Evolutionary conservation across 2,329 filamentous ascomycete genomes (phyloP).

Genomic region (Aspergillus brunneoviolaceus): DNA sequence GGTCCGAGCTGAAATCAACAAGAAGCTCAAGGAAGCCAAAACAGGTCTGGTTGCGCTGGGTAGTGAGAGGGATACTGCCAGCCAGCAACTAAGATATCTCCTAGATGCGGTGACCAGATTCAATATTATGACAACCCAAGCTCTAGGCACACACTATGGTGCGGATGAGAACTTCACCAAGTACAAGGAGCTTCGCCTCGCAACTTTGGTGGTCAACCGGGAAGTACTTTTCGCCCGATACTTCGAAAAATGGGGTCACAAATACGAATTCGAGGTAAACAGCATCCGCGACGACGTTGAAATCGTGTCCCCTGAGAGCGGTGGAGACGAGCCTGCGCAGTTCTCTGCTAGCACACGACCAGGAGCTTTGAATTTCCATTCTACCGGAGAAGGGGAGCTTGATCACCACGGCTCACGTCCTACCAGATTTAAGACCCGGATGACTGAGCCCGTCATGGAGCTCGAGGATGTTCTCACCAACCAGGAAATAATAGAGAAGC

Average conservation of each 20-base stretch:
- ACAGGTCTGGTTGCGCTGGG: slow-evolving; percentile 35
- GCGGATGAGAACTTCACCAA: slow-evolving; percentile 35
- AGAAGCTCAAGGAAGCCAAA: slow-evolving; percentile 29
- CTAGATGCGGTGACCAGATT: slow-evolving; percentile 42
- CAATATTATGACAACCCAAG: slow-evolving; percentile 35
- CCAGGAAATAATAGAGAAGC: not conserved
- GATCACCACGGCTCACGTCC: not conserved
- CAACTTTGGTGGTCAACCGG: slow-evolving; percentile 33
- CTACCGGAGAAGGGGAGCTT: no score
- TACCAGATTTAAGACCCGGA: slow-evolving; percentile 2
- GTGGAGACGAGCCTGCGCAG: no score
- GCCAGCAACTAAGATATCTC: slow-evolving; percentile 35
- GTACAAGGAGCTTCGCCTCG: slow-evolving; percentile 31
- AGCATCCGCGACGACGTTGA: not conserved
- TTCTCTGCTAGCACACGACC: no score
- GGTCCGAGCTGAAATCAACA: slow-evolving; percentile 37
- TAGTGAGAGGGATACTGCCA: slow-evolving; percentile 31
- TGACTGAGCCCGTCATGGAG: slow-evolving; percentile 3
- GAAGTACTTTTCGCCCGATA: slow-evolving; percentile 24
- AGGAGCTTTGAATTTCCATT: no score
- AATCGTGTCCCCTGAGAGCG: no score
- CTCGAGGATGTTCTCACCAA: slow-evolving; percentile 24
- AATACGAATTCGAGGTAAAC: slow-evolving; percentile 4
- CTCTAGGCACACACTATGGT: slow-evolving; percentile 40
- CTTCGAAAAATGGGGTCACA: slow-evolving; percentile 22